Conservation (phyloP, 306 rosid genomes). For the Geum urbanum region DNA sequence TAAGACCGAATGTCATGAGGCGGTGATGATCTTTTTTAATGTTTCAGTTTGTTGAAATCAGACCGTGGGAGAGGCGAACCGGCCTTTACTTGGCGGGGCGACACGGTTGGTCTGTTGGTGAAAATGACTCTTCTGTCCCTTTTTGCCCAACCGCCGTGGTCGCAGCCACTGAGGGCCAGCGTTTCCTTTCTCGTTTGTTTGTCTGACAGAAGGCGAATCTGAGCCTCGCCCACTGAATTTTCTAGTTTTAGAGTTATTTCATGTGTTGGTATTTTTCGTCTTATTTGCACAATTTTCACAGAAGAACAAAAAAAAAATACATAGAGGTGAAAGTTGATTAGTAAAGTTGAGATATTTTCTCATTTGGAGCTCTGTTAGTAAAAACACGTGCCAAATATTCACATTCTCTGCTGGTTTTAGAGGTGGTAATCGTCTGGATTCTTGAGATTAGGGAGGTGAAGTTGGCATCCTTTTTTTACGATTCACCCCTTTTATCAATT, state of each 20-base stretch:
- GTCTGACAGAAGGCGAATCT: conserved; percentile 52
- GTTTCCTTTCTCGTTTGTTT: conserved; percentile 15
- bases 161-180: conserved; percentile 35
- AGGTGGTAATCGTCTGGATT: too few relatives aligned
- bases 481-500: too few relatives aligned
- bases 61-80: conserved; percentile 14
- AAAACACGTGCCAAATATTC: not conserved
- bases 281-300: too few relatives aligned
- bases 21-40: conserved; percentile 32
- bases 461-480: too few relatives aligned
- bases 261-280: too few relatives aligned
- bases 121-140: conserved; percentile 12
- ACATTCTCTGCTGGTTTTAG: too few relatives aligned
- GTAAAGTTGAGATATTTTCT: not conserved
- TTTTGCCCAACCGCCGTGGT: not conserved
- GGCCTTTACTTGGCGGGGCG: conserved; percentile 39
- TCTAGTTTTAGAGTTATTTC: too few relatives aligned
- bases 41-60: conserved; percentile 3
- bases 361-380: not conserved
- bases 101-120: conserved; percentile 15
- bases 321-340: not conserved
- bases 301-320: too few relatives aligned
- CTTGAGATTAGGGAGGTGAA: too few relatives aligned
- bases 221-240: conserved; percentile 21
- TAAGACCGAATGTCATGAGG: conserved; percentile 17